phyloP scores from a whole-genome alignment of 768 basidiomycete species.

The Russula griseocarnosa region DNA sequence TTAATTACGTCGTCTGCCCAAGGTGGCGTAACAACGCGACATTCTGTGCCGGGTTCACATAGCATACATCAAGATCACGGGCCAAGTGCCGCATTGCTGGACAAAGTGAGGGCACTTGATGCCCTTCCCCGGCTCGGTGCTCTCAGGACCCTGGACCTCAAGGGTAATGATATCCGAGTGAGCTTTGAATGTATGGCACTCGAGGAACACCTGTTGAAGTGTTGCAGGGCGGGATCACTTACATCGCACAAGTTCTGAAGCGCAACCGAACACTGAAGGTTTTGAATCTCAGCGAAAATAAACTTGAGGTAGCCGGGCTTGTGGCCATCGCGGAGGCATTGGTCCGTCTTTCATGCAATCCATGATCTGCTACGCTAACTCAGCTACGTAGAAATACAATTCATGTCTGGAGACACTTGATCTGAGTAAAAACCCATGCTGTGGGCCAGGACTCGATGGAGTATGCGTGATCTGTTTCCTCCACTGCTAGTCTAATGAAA shows the following conservation, averaged over 20 bases:
- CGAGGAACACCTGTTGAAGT: slow-evolving; percentile 1
- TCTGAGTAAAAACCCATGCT: slow-evolving; percentile 89
- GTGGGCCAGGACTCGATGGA: slow-evolving; percentile 86
- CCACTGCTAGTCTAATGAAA: slow-evolving; percentile 4
- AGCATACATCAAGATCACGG: slow-evolving; percentile 35
- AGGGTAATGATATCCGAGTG: slow-evolving; percentile 88
- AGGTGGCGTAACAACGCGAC: slow-evolving; percentile 49
- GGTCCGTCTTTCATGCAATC: slow-evolving; percentile 44
- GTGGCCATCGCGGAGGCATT: slow-evolving; percentile 83
- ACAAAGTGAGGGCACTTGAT: slow-evolving; percentile 88
- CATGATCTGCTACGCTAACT: neutral
- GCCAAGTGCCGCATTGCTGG: slow-evolving; percentile 74
- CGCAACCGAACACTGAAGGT: slow-evolving; percentile 94
- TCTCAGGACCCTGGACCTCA: slow-evolving; percentile 84
- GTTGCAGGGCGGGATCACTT: slow-evolving; percentile 66
- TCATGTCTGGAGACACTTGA: slow-evolving; percentile 90
- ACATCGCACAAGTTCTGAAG: slow-evolving; percentile 93
- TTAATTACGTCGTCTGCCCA: slow-evolving; percentile 58
- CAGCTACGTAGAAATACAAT: slow-evolving; percentile 80
- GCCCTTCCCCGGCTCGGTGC: slow-evolving; percentile 80
- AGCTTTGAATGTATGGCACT: slow-evolving; percentile 34
- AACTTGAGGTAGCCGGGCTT: slow-evolving; percentile 78
- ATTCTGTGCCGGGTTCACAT: slow-evolving; percentile 33
- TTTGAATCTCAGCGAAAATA: slow-evolving; percentile 91
- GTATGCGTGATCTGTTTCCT: slow-evolving; percentile 43